These are phyloP conservation scores for Suhomyces tanzawaensis DNA, from an alignment of 805 yeast species.

Conservation along the genomic window DNA sequence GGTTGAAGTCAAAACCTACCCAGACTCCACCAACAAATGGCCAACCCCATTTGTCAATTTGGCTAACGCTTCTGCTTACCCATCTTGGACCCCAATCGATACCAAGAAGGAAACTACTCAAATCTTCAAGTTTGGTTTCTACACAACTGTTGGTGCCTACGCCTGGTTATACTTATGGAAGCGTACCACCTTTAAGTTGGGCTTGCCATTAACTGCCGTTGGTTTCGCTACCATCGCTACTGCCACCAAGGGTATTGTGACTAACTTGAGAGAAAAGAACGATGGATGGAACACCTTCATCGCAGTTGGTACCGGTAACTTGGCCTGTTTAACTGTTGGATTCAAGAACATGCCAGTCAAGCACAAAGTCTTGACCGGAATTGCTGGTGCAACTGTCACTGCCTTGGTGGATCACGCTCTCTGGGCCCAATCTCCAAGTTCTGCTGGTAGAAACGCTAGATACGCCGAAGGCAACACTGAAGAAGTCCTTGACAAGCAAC, in stretches of 20 bases:
- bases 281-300: conserved; percentile 65
- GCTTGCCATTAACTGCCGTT: conserved; percentile 37
- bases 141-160: conserved; percentile 51
- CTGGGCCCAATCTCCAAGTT: conserved; percentile 41
- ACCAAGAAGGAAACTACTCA: conserved; percentile 49
- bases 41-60: conserved; percentile 43
- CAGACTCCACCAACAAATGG: conserved; percentile 40
- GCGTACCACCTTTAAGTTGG: conserved; percentile 42
- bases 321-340: conserved; percentile 44
- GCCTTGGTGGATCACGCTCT: conserved; percentile 37
- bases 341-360: conserved; percentile 41
- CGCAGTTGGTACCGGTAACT: conserved; percentile 55
- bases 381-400: conserved; percentile 38
- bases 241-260: conserved; percentile 45
- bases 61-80: conserved; percentile 39
- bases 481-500: conserved; percentile 37
- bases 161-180: conserved; percentile 44
- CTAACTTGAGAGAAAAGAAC: conserved; percentile 61
- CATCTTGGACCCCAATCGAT: conserved; percentile 53
- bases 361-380: conserved; percentile 40
- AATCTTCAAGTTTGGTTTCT: conserved; percentile 45
- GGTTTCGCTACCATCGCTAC: conserved; percentile 52
- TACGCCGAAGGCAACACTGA: conserved; percentile 40
- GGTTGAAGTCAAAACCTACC: conserved; percentile 15
- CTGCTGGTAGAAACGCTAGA: conserved; percentile 37